Evolutionary conservation across 108 stramenopile species (phyloP), one percentile per base, ranked within the genome.

Genomic region (Skeletonema tropicum): DNA sequence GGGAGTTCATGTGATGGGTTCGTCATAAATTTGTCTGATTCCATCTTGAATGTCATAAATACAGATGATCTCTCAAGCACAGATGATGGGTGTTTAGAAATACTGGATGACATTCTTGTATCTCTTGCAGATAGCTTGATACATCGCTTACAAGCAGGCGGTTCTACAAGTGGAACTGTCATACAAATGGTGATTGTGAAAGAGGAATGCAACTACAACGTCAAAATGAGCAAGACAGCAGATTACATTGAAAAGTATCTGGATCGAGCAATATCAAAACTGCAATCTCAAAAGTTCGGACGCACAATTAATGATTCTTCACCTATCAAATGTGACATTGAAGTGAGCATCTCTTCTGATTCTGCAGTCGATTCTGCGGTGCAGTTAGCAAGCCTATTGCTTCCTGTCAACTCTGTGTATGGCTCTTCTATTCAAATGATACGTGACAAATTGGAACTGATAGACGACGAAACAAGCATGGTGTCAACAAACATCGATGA

Each of bases 1-100:
- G 77, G 70, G 4, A 62, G 31, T 32, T 33, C 71, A 13, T 71
- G 70, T 12, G 39, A 71, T 66, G 77, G 70, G 25, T 35, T 71
- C 19, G 45, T 78, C 13, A 23, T 78, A 3, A 57, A 30, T 29
- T 42, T 60, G 33, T 42, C 64, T n/a, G 52, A 70, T 35, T n/a
- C 57, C 35, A 61, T 21, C n/a, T 11, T 41, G 13, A 62, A 48
- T 3, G 19, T 17, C 60, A 62, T 36, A 31, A 62, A 32, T 35
- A 62, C 19, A 25, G 32, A 11, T 32, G 32, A 25, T 36, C 42
- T 45, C 3, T n/a, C 42, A 45, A 55, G 23, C 52, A 7, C 52
- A 0, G 52, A 55, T 10, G 52, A 55, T 10, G 52, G 23, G 21
- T 55, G 52, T 55, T 21, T 55, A 23, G 52, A 55, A 9, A 19